phyloP scores from a whole-genome alignment of 352 stramenopile species.

The Phytophthora parvispora region DNA sequence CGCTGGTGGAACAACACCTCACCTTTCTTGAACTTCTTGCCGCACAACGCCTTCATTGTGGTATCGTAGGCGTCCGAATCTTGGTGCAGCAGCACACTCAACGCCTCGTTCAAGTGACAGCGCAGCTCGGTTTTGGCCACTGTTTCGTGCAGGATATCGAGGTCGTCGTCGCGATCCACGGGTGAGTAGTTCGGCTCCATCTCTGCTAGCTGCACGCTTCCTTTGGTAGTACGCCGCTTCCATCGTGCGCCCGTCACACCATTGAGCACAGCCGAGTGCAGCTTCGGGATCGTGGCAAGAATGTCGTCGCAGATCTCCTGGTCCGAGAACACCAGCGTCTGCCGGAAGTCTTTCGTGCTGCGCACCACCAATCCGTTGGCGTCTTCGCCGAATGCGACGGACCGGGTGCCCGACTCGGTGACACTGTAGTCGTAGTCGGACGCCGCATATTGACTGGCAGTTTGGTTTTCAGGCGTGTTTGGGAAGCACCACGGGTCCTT shows the following conservation, averaged over 20 bases:
- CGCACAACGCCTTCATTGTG: slow-evolving; percentile 62
- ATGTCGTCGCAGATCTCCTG: slow-evolving; percentile 72
- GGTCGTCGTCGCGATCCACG: slow-evolving; percentile 43
- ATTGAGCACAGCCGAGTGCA: slow-evolving; percentile 48
- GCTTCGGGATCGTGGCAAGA: slow-evolving; percentile 67
- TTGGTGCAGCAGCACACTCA: slow-evolving; percentile 63
- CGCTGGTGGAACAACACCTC: slow-evolving; percentile 60
- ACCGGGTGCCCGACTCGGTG: slow-evolving; percentile 19
- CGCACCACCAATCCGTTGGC: slow-evolving; percentile 35
- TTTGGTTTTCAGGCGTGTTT: slow-evolving; percentile 11
- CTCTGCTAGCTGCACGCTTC: slow-evolving; percentile 56
- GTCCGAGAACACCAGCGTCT: slow-evolving; percentile 56
- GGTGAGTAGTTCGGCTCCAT: slow-evolving; percentile 39
- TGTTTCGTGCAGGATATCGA: slow-evolving; percentile 56
- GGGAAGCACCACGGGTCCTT: slow-evolving; percentile 16
- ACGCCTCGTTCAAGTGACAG: slow-evolving; percentile 72
- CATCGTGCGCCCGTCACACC: slow-evolving; percentile 46
- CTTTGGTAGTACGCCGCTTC: slow-evolving; percentile 46
- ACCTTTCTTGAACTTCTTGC: slow-evolving; percentile 58
- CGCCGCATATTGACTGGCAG: slow-evolving; percentile 16
- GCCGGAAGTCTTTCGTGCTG: slow-evolving; percentile 23
- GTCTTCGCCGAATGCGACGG: slow-evolving; percentile 24
- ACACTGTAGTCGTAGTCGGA: slow-evolving; percentile 30
- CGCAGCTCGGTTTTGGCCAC: slow-evolving; percentile 62
- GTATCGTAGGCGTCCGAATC: slow-evolving; percentile 54